Evolutionary conservation across 371 early-diverging fungal species (phyloP).

Genomic region (Catenaria anguillulae): DNA sequence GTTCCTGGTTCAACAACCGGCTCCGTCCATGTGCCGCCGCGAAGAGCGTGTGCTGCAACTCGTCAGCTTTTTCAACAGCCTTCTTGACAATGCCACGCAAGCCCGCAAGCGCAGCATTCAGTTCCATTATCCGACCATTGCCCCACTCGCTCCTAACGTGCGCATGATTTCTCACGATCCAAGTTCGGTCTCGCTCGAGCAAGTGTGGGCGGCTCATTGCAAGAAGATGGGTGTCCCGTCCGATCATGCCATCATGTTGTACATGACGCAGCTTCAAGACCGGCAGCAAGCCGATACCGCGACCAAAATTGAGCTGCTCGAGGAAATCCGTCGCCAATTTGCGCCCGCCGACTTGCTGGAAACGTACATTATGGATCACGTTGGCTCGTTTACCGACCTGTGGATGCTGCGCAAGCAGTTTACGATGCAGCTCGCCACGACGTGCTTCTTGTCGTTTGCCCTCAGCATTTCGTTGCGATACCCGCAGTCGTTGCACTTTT

Average conservation of each 20-base stretch:
- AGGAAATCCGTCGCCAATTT: constrained; percentile 55
- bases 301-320: constrained; percentile 60
- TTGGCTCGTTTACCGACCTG: constrained; percentile 54
- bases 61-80: constrained; percentile 70
- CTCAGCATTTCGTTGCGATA: constrained; percentile 69
- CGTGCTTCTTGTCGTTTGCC: constrained; percentile 76
- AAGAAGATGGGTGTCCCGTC: constrained; percentile 43
- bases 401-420: constrained; percentile 89
- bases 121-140: constrained; percentile 82
- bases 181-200: constrained; percentile 66
- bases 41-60: constrained; percentile 90
- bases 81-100: constrained; percentile 59
- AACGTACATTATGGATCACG: constrained; percentile 13
- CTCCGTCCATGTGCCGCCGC: constrained; percentile 65
- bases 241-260: constrained; percentile 65
- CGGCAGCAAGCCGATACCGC: not conserved
- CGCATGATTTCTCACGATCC: constrained; percentile 83
- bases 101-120: constrained; percentile 59
- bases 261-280: constrained; percentile 15
- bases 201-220: constrained; percentile 75
- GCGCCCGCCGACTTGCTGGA: constrained; percentile 16
- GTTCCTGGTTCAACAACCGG: constrained; percentile 84
- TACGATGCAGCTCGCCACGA: constrained; percentile 70
- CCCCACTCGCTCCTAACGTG: constrained; percentile 83
- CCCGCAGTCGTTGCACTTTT: constrained; percentile 79